phyloP scores from a whole-genome alignment of 2,329 filamentous ascomycete species.

The Aspergillus aculeatus region DNA sequence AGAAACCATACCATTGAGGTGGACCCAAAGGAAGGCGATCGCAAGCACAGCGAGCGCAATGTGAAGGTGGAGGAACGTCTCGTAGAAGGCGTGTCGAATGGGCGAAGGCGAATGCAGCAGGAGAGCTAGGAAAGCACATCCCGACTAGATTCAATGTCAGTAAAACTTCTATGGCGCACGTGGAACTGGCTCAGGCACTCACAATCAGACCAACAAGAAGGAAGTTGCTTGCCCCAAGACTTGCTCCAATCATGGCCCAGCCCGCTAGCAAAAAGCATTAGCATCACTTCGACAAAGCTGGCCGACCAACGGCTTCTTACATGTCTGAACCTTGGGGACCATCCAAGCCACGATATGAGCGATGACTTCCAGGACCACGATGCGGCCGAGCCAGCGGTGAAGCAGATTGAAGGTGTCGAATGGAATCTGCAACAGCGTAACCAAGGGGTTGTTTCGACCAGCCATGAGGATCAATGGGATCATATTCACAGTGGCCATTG shows the following conservation, averaged over 20 bases:
- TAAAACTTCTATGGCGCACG: not conserved
- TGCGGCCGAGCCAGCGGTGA: conserved; percentile 75
- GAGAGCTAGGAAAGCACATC: conserved; percentile 63
- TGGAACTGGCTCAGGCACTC: conserved; percentile 18
- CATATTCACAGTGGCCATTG: conserved; percentile 45
- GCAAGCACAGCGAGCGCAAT: conserved; percentile 69
- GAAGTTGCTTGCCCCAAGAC: conserved; percentile 34
- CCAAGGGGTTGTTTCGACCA: conserved; percentile 46
- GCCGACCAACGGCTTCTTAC: conserved; percentile 17
- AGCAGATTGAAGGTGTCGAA: conserved; percentile 56
- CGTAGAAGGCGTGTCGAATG: conserved; percentile 91
- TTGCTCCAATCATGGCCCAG: conserved; percentile 36
- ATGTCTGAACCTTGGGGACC: conserved; percentile 60
- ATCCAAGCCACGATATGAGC: conserved; percentile 73
- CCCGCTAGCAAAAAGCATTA: conserved; percentile 48
- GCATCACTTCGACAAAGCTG: conserved; percentile 31
- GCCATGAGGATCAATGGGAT: conserved; percentile 45
- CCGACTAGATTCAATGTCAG: conserved; percentile 29
- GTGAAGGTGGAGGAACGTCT: conserved; percentile 88
- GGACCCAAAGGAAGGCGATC: conserved; percentile 73
- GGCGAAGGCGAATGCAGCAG: conserved; percentile 72
- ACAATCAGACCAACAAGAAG: conserved; percentile 47
- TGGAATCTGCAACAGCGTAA: conserved; percentile 42
- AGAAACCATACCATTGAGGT: conserved; percentile 70
- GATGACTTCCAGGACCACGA: conserved; percentile 67